These are phyloP conservation scores for Amniculicola lignicola DNA, from an alignment of 495 filamentous ascomycete genomes.

Conservation along the genomic window DNA sequence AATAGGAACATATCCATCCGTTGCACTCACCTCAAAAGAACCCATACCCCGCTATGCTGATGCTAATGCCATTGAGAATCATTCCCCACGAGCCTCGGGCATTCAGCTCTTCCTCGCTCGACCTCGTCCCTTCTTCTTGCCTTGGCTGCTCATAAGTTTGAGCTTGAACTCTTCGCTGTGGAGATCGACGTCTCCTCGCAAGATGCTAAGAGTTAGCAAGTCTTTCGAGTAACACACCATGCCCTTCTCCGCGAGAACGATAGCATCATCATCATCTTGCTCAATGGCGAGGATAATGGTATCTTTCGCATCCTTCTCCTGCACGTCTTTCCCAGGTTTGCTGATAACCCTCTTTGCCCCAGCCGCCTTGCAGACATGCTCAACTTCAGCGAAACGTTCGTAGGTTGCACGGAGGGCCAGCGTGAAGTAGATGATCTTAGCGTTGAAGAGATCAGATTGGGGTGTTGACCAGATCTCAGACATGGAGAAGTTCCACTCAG, in stretches of 20 bases:
- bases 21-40: too few species aligned
- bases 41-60: too few species aligned
- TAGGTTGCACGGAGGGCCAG: conserved; percentile 38
- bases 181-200: conserved; percentile 25
- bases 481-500: conserved; percentile 41
- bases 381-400: conserved; percentile 38
- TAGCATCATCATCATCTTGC: conserved; percentile 17
- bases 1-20: too few species aligned
- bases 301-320: conserved; percentile 2
- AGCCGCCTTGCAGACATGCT: conserved; percentile 34
- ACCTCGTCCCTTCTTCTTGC: conserved; percentile 28
- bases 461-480: conserved; percentile 30
- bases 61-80: too few species aligned
- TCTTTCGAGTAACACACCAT: conserved; percentile 25
- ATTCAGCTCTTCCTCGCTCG: conserved; percentile 17
- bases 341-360: conserved; percentile 30
- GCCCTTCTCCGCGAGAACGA: conserved; percentile 9
- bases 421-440: conserved; percentile 40
- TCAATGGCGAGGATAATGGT: conserved; percentile 20
- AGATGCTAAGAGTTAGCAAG: conserved; percentile 29
- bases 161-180: conserved; percentile 34
- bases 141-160: neutral
- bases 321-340: conserved; percentile 23
- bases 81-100: too few species aligned
- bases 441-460: conserved; percentile 33